phyloP scores from a whole-genome alignment of 192 early-diverging fungal genomes.

The Coemansia umbellata region DNA sequence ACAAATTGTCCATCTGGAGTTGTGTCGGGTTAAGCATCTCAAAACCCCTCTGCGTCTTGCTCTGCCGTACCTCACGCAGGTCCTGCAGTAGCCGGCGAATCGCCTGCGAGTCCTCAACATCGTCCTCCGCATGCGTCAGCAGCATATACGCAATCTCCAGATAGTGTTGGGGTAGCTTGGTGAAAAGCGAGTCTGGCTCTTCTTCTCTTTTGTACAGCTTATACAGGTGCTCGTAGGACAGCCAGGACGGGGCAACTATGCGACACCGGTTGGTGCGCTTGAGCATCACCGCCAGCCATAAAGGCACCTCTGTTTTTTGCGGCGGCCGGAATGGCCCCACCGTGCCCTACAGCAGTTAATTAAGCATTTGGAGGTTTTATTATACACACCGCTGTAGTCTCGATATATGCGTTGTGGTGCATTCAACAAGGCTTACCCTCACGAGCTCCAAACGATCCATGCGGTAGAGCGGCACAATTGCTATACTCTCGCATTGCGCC shows the following conservation, averaged over 20 bases:
- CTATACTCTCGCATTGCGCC: constrained; percentile 72
- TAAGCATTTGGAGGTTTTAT: neutral
- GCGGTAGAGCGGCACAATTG: constrained; percentile 68
- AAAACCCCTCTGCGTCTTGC: constrained; percentile 74
- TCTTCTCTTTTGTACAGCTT: constrained; percentile 67
- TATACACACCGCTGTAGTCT: too few species aligned
- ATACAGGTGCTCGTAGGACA: constrained; percentile 67
- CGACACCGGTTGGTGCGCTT: constrained; percentile 79
- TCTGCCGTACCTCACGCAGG: constrained; percentile 75
- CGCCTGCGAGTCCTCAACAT: constrained; percentile 69
- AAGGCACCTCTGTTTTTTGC: constrained; percentile 66
- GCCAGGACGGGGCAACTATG: constrained; percentile 78
- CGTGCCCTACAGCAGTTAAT: constrained; percentile 59
- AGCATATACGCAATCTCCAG: constrained; percentile 80
- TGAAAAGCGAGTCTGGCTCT: constrained; percentile 57
- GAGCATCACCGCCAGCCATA: constrained; percentile 84
- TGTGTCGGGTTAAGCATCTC: constrained; percentile 59
- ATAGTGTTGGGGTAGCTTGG: constrained; percentile 72
- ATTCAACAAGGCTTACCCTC: constrained; percentile 48
- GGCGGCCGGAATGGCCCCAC: constrained; percentile 81
- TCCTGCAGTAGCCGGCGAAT: constrained; percentile 78
- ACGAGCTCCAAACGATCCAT: constrained; percentile 73
- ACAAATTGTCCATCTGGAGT: constrained; percentile 82
- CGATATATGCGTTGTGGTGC: neutral
- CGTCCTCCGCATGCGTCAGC: constrained; percentile 76